Conservation (phyloP, 352 stramenopile genomes). For the Phytophthora palmivora region DNA sequence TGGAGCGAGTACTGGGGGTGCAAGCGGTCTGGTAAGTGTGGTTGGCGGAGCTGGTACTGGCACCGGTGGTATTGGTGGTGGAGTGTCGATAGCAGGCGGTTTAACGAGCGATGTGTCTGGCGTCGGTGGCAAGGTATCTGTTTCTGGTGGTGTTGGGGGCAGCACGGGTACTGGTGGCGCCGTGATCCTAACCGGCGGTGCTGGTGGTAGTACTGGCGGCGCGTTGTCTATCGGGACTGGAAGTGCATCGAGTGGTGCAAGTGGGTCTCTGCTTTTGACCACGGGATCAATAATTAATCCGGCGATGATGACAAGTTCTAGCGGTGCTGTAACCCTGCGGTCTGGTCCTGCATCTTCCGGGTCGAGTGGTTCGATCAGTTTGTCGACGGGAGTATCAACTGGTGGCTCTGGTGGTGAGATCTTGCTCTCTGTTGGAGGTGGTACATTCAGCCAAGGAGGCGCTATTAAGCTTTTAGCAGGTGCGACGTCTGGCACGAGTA, state of each 20-base stretch:
- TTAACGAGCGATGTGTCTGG: conserved; percentile 15
- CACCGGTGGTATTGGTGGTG: conserved; percentile 36
- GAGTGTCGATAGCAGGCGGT: conserved; percentile 35
- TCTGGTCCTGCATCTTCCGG: conserved; percentile 35
- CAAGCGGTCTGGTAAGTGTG: conserved; percentile 51
- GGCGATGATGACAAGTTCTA: conserved; percentile 20
- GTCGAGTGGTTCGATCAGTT: conserved; percentile 29
- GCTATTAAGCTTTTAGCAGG: conserved; percentile 53
- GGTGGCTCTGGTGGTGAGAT: conserved; percentile 50
- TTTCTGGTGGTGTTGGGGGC: conserved; percentile 21
- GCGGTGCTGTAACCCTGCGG: conserved; percentile 39
- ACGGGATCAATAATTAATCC: conserved; percentile 22
- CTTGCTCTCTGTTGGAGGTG: conserved; percentile 49
- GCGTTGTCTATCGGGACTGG: conserved; percentile 33
- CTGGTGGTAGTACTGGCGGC: conserved; percentile 34
- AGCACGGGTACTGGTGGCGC: conserved; percentile 22
- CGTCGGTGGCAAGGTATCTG: conserved; percentile 20
- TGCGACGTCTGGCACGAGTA: conserved; percentile 29
- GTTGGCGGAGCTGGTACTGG: conserved; percentile 39
- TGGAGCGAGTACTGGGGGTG: conserved; percentile 35
- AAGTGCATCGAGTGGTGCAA: conserved; percentile 24
- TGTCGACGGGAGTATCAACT: conserved; percentile 33
- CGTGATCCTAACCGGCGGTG: conserved; percentile 22
- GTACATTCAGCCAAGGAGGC: conserved; percentile 49
- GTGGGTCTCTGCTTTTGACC: conserved; percentile 26